phyloP scores from a whole-genome alignment of 108 stramenopile species.

The Cyclotella sp. region DNA sequence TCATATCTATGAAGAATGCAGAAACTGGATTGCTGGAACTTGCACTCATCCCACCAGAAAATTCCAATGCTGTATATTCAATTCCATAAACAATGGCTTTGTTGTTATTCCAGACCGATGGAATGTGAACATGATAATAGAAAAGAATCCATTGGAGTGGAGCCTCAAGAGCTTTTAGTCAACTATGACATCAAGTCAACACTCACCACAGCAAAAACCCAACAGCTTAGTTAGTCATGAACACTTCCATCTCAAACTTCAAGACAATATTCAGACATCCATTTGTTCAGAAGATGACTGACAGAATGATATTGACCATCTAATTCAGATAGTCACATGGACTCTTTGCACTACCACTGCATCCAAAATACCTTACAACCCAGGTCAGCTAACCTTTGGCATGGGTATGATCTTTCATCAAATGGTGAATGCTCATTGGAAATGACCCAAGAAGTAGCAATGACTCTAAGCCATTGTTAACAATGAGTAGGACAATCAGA shows the following conservation, averaged over 20 bases:
- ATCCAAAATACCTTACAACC: background rate
- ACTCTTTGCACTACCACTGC: background rate
- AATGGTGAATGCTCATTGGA: constrained; percentile 6
- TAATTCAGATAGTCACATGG: constrained; percentile 14
- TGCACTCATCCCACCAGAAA: background rate
- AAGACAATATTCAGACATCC: constrained; percentile 2
- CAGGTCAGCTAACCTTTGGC: too few relatives aligned
- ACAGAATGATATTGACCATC: constrained; percentile 1
- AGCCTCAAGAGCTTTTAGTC: constrained; percentile 38
- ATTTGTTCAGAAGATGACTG: constrained; percentile 1
- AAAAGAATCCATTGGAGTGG: constrained; percentile 56
- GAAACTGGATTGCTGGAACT: background rate
- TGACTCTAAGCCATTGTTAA: background rate
- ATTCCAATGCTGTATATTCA: background rate
- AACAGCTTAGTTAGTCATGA: constrained; percentile 53
- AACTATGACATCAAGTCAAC: constrained; percentile 32
- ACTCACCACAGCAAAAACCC: constrained; percentile 56
- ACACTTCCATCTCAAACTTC: constrained; percentile 41
- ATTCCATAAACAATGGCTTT: constrained; percentile 43
- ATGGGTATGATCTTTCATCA: constrained; percentile 17
- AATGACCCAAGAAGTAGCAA: background rate
- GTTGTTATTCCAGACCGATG: constrained; percentile 47
- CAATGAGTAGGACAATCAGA: constrained; percentile 21
- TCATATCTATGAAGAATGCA: constrained; percentile 4
- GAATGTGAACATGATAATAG: constrained; percentile 34